Base-by-base conservation (phyloP, 2,329 filamentous ascomycete genomes). In the Penicillium brevicompactum region DNA sequence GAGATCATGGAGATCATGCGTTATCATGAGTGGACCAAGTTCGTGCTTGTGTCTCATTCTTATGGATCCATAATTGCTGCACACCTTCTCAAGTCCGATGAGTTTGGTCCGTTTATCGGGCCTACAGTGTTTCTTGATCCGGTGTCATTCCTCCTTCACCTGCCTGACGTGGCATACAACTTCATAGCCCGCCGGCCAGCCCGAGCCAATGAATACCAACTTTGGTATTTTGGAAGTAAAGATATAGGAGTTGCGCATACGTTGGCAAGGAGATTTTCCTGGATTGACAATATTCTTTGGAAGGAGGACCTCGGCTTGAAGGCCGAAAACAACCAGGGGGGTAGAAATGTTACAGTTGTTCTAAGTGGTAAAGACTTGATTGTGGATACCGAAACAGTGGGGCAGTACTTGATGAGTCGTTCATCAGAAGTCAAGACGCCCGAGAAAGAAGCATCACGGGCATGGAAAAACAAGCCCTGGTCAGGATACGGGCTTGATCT, bases 151-250 rank as follows among this genome's bases (percentile, higher is more conserved):
- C 73, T 89, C 52, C 77, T 91, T 32, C 87, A 91, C 67, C 78
- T 88, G 34, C 87, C 87, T 1, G 80, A 88, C 57, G 85, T 90
- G 31, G 86, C 87, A 10, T 90, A 85, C 76, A 91, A 90, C 71
- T 90, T 91, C 67, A 86, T 83, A 10, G 75, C 80, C 57, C 74
- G 82, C 27, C 67, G 58, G 50, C 83, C 84, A 3, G 73, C 61
- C 67, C 73, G 53, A 53, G 86, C 88, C n/a, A 89, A 88, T 58
- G 86, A 91, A 70, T 86, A 84, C 76, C 82, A 87, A 67, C 74
- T 91, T 13, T 87, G 84, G 78, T 91, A 88, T 63, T 90, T 89
- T 67, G 88, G 85, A 5, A 84, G 81, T 43, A 86, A 81, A 51
- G 88, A 91, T 61, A 83, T 85, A 27, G 85, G 85, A 2, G 84